phyloP scores from a whole-genome alignment of 2,329 filamentous ascomycete genomes.

The Pseudogymnoascus sp. region DNA sequence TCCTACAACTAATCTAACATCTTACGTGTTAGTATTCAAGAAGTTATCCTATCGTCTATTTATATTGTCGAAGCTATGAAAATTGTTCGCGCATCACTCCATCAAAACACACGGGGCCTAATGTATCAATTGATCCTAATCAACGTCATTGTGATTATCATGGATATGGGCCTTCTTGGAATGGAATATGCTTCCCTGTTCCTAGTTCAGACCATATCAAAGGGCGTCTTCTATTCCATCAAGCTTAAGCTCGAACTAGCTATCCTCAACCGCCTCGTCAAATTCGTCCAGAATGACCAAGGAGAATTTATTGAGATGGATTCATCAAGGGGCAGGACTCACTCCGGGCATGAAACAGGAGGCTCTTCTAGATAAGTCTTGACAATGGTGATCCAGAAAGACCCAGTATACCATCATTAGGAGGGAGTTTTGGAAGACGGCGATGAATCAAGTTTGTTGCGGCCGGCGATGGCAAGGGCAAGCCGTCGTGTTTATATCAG shows the following conservation, averaged over 20 bases:
- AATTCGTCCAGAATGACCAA: constrained; percentile 10
- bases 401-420: too few species aligned
- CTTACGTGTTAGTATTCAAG: neutral
- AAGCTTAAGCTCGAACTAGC: constrained; percentile 49
- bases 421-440: too few species aligned
- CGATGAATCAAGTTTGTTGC: too few species aligned
- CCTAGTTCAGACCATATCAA: constrained; percentile 33
- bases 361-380: too few species aligned
- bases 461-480: too few species aligned
- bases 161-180: constrained; percentile 34
- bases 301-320: neutral
- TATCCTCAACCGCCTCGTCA: constrained; percentile 37
- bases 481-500: too few species aligned
- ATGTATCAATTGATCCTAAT: constrained; percentile 37
- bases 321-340: too few species aligned
- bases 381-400: too few species aligned
- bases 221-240: constrained; percentile 36
- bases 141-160: constrained; percentile 34
- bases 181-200: constrained; percentile 34
- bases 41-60: neutral
- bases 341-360: too few species aligned
- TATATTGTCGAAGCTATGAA: neutral
- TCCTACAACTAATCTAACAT: neutral
- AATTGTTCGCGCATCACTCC: neutral
- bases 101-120: neutral